Evolutionary conservation across 2,329 filamentous ascomycete species (phyloP).

Genomic region (Fulvia fulva): DNA sequence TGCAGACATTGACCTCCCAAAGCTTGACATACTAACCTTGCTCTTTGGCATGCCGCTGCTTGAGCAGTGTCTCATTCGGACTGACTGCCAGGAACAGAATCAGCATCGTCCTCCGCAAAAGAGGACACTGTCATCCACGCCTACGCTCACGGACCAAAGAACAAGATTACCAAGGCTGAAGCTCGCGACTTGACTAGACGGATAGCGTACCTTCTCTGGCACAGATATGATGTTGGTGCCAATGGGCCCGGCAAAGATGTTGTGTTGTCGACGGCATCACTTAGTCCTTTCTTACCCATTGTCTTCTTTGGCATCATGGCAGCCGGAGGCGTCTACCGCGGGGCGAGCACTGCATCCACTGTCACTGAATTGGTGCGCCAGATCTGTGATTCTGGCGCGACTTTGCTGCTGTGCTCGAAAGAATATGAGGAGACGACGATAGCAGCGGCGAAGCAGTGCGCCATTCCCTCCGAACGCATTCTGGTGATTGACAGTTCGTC

Average conservation of each 20-base stretch:
- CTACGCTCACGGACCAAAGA: constrained; percentile 52
- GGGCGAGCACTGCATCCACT: constrained; percentile 49
- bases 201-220: constrained; percentile 53
- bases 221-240: constrained; percentile 49
- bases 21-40: constrained; percentile 37
- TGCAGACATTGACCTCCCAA: constrained; percentile 22
- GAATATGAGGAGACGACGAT: constrained; percentile 46
- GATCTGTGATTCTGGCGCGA: constrained; percentile 39
- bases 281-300: constrained; percentile 51
- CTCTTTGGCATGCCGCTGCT: constrained; percentile 33
- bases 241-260: constrained; percentile 48
- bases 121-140: constrained; percentile 53
- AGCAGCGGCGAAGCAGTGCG: constrained; percentile 47
- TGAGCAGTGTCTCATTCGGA: background rate
- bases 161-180: constrained; percentile 50
- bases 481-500: constrained; percentile 44
- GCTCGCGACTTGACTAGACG: constrained; percentile 48
- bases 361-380: constrained; percentile 48
- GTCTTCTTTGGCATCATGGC: constrained; percentile 55
- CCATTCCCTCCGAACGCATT: constrained; percentile 44
- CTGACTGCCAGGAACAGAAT: background rate
- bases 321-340: constrained; percentile 55
- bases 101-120: constrained; percentile 30
- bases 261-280: constrained; percentile 53
- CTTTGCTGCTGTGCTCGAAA: constrained; percentile 45